phyloP scores from a whole-genome alignment of 1,284 basidiomycete species.

The Spongiforma sp. region DNA sequence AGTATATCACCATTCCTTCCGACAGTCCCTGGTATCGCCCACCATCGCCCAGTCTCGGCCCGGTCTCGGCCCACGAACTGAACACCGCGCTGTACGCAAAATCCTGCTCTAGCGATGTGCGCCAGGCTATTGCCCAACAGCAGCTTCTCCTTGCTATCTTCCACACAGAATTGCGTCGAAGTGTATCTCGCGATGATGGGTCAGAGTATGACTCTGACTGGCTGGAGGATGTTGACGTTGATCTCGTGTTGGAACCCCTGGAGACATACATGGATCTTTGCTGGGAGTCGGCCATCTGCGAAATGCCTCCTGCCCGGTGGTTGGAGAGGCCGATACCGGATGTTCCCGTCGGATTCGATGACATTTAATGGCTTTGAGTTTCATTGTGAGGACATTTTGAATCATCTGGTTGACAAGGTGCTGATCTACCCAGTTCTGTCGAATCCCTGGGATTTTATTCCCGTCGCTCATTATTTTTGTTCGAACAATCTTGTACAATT shows the following conservation, averaged over 20 bases:
- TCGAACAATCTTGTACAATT: conserved; percentile 11
- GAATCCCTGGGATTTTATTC: neutral
- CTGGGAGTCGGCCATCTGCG: conserved; percentile 33
- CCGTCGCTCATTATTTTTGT: conserved; percentile 17
- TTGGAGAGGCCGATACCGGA: conserved; percentile 26
- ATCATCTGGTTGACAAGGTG: neutral
- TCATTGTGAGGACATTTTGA: conserved; percentile 7
- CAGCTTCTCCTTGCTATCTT: conserved; percentile 37
- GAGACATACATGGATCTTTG: conserved; percentile 36
- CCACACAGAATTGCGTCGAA: conserved; percentile 32
- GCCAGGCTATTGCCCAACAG: conserved; percentile 37
- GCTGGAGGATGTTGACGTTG: conserved; percentile 33
- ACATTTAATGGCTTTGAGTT: conserved; percentile 18
- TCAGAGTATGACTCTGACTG: conserved; percentile 29
- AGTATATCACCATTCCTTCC: conserved; percentile 36
- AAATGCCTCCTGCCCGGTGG: conserved; percentile 11
- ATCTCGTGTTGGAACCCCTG: conserved; percentile 32
- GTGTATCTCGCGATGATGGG: conserved; percentile 17
- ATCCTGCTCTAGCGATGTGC: conserved; percentile 38
- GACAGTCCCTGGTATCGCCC: conserved; percentile 39
- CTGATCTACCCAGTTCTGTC: conserved; percentile 3
- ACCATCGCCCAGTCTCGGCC: conserved; percentile 23
- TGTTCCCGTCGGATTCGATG: conserved; percentile 35
- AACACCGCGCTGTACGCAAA: conserved; percentile 20
- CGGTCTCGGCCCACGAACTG: conserved; percentile 26